Percentiles rank a stretch among this genome's conserved stretches.
phyloP scores from a whole-genome alignment of 2,329 filamentous ascomycete genomes.

The Fusarium multiceps region DNA sequence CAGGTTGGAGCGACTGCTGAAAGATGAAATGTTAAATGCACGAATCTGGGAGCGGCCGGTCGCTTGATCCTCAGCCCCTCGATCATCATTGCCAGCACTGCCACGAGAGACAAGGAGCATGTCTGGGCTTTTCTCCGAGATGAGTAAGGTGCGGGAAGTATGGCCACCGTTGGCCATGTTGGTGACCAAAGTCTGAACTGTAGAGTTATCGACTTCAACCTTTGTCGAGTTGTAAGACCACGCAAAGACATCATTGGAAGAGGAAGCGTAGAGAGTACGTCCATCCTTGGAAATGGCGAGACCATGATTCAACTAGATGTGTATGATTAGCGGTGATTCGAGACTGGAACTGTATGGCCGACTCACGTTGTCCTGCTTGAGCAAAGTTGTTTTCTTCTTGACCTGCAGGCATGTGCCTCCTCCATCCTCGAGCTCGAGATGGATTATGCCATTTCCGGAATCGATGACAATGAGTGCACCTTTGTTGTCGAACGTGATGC shows the following conservation, averaged over 20 bases:
- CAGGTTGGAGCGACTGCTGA: conserved; percentile 26
- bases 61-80: conserved; percentile 58
- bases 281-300: conserved; percentile 65
- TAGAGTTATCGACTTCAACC: conserved; percentile 56
- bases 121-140: conserved; percentile 65
- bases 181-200: conserved; percentile 63
- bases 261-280: conserved; percentile 68
- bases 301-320: conserved; percentile 65
- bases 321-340: neutral
- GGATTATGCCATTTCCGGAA: conserved; percentile 55
- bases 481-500: conserved; percentile 58
- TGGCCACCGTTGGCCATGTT: conserved; percentile 74
- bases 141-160: conserved; percentile 73
- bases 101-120: conserved; percentile 74
- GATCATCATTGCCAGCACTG: conserved; percentile 72
- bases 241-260: conserved; percentile 66
- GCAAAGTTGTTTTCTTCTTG: conserved; percentile 50
- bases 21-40: conserved; percentile 59
- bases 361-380: conserved; percentile 53
- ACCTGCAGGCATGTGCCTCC: conserved; percentile 57
- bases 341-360: neutral
- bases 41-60: conserved; percentile 76
- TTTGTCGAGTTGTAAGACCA: conserved; percentile 72
- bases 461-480: conserved; percentile 61
- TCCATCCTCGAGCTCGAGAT: conserved; percentile 55